These are phyloP conservation scores for Colletotrichum sp. DNA, from an alignment of 2,329 filamentous ascomycete species.

Conservation along the genomic window DNA sequence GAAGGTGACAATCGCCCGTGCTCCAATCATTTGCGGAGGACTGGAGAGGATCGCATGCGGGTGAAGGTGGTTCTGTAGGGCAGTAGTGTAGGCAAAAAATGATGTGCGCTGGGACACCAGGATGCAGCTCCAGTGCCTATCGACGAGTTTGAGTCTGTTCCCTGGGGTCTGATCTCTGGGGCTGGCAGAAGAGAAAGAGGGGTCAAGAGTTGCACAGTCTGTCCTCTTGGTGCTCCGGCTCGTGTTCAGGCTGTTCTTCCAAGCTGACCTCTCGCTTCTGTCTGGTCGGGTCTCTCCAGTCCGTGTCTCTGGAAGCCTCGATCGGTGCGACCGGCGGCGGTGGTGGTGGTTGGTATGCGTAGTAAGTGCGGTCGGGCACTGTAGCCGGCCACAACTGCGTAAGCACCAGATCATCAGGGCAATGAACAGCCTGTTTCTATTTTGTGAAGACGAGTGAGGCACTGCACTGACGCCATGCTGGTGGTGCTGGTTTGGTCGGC, in stretches of 20 bases:
- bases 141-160: neutral
- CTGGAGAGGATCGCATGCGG: neutral
- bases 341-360: neutral
- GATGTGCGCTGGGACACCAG: conserved; percentile 13
- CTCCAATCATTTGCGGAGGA: neutral
- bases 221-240: neutral
- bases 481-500: neutral
- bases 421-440: conserved; percentile 5
- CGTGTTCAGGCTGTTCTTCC: neutral
- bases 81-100: conserved; percentile 3
- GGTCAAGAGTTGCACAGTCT: neutral
- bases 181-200: neutral
- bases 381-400: neutral
- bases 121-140: conserved; percentile 3
- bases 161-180: neutral
- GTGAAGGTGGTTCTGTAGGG: neutral
- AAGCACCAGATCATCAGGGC: neutral
- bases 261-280: neutral
- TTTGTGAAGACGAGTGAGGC: neutral
- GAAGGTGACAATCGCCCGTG: neutral
- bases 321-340: conserved; percentile 2
- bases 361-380: neutral
- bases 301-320: neutral
- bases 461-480: neutral
- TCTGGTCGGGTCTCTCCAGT: neutral